phyloP scores from a whole-genome alignment of 2,329 filamentous ascomycete species.

The Cephalotrichum gorgonifer region DNA sequence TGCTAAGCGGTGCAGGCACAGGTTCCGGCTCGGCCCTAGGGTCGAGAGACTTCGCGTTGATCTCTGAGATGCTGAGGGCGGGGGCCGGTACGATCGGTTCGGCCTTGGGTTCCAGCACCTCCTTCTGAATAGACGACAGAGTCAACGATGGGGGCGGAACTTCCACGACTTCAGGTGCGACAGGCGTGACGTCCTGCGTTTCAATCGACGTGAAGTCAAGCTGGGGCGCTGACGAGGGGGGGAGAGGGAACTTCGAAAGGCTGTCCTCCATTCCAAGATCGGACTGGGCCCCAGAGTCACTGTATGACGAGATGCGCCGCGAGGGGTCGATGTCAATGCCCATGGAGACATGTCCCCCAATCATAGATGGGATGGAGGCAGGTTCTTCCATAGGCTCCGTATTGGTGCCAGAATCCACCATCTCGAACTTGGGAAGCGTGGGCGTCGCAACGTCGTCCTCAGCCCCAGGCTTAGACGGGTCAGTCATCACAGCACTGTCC shows the following conservation, averaged over 20 bases:
- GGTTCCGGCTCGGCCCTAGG: background rate
- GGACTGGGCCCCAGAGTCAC: conserved; percentile 41
- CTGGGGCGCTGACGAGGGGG: conserved; percentile 26
- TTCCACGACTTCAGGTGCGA: conserved; percentile 7
- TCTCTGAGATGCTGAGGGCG: conserved; percentile 1
- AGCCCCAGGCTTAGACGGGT: conserved; percentile 22
- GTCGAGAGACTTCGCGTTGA: background rate
- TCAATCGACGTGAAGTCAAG: conserved; percentile 35
- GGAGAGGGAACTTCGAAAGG: conserved; percentile 43
- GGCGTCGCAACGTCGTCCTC: conserved; percentile 25
- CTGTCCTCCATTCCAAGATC: conserved; percentile 39
- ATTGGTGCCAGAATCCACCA: conserved; percentile 34
- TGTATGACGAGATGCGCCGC: conserved; percentile 25
- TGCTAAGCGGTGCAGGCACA: conserved; percentile 10
- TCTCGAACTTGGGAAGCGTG: conserved; percentile 13
- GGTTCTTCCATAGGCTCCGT: conserved; percentile 29
- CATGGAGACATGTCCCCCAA: conserved; percentile 17
- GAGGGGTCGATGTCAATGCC: background rate
- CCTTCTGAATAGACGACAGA: conserved; percentile 14
- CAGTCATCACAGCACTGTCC: conserved; percentile 51
- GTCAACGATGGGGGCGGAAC: conserved; percentile 10
- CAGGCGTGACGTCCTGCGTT: conserved; percentile 31
- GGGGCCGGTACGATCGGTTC: conserved; percentile 12
- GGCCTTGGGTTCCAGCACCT: conserved; percentile 17
- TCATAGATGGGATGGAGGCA: conserved; percentile 30